phyloP scores from a whole-genome alignment of 2,329 filamentous ascomycete genomes.

The Talaromyces sp. region DNA sequence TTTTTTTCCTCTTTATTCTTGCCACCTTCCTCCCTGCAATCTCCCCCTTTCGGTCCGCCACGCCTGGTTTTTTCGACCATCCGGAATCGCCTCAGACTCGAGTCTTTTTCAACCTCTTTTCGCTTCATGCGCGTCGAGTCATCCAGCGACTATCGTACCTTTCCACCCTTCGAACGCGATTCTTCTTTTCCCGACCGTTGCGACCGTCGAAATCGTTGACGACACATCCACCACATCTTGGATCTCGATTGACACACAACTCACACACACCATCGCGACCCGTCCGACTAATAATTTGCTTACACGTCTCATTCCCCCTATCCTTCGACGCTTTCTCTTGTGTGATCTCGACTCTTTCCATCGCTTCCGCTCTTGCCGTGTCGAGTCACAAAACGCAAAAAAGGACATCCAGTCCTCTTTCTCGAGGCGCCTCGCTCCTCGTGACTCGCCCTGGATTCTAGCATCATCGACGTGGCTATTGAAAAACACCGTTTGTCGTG shows the following conservation, averaged over 20 bases:
- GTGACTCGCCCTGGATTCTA: background rate
- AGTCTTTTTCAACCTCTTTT: conserved; percentile 7
- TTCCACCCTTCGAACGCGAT: conserved; percentile 9
- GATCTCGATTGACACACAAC: conserved; percentile 1
- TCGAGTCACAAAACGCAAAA: background rate
- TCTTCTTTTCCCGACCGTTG: conserved; percentile 5
- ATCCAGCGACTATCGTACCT: conserved; percentile 10
- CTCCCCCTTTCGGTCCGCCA: background rate
- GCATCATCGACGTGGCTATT: conserved; percentile 1
- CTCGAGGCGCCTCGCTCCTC: background rate
- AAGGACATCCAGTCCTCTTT: conserved; percentile 2
- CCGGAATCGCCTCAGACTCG: conserved; percentile 7
- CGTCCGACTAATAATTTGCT: background rate
- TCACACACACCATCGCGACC: background rate
- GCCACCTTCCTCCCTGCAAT: conserved; percentile 7
- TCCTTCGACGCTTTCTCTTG: background rate
- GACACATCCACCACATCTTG: background rate
- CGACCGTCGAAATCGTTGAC: background rate
- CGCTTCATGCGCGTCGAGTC: conserved; percentile 16
- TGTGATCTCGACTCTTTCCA: background rate
- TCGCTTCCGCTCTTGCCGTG: background rate
- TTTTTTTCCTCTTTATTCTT: conserved; percentile 9
- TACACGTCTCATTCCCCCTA: background rate
- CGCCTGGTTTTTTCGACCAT: conserved; percentile 10
- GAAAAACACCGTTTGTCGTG: conserved; percentile 19